Percentiles rank a stretch among this genome's conserved stretches.
Evolutionary conservation across 495 filamentous ascomycete species (phyloP).

Genomic region (Daldinia childiae): DNA sequence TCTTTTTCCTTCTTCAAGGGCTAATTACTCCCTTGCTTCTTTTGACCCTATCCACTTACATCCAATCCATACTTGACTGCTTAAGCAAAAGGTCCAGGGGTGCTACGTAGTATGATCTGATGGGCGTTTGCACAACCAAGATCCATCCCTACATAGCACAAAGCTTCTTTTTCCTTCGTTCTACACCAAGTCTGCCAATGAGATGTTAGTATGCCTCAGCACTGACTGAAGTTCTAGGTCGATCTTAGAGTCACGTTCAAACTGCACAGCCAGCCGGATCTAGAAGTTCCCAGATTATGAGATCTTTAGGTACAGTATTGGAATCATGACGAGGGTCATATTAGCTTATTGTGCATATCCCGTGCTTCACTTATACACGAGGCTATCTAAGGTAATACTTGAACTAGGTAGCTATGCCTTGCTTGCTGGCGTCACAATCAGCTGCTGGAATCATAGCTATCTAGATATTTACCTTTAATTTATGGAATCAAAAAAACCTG

Average conservation of each 20-base stretch:
- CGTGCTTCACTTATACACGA: constrained; percentile 9
- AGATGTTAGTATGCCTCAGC: not conserved
- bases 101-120: constrained; percentile 34
- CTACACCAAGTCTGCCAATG: constrained; percentile 23
- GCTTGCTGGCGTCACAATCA: constrained; percentile 25
- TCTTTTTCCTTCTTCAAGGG: constrained; percentile 28
- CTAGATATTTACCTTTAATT: not conserved
- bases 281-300: constrained; percentile 21
- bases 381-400: constrained; percentile 9
- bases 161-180: constrained; percentile 34
- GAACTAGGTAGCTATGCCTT: not conserved
- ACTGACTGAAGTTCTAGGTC: constrained; percentile 28
- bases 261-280: constrained; percentile 36
- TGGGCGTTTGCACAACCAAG: constrained; percentile 32
- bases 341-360: constrained; percentile 9
- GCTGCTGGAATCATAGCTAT: not conserved
- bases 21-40: constrained; percentile 19
- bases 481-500: constrained; percentile 12
- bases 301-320: constrained; percentile 7
- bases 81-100: not conserved
- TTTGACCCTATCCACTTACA: constrained; percentile 7
- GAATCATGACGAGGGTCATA: constrained; percentile 2
- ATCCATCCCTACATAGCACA: constrained; percentile 30
- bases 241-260: constrained; percentile 25
- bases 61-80: too few species aligned